Evolutionary conservation across 495 filamentous ascomycete genomes (phyloP).

Genomic region (Xylaria castorea): DNA sequence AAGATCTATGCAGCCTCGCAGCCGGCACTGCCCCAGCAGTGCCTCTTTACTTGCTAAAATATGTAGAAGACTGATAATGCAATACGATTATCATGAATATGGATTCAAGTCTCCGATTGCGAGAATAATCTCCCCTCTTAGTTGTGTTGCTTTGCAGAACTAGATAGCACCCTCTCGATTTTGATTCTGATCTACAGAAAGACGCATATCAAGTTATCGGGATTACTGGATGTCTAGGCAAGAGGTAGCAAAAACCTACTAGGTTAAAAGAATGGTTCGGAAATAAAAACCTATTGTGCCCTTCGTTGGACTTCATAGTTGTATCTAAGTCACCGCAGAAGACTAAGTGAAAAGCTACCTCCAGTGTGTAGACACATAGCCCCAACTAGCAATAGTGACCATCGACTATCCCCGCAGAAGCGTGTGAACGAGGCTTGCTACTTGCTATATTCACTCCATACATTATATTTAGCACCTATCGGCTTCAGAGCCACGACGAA

Average conservation of each 20-base stretch:
- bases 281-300: no score
- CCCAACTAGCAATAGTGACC: background rate
- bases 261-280: no score
- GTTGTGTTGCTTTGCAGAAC: background rate
- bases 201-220: background rate
- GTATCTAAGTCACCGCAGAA: background rate
- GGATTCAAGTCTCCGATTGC: no score
- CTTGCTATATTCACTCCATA: background rate
- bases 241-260: background rate
- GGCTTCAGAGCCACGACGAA: background rate
- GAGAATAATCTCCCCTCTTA: no score
- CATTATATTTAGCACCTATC: background rate
- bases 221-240: background rate
- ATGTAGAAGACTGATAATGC: background rate
- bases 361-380: background rate
- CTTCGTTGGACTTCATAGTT: background rate
- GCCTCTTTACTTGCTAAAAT: background rate
- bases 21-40: no score
- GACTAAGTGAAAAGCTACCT: background rate
- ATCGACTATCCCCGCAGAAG: background rate
- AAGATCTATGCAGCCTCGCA: no score
- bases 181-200: background rate
- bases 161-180: background rate
- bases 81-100: background rate
- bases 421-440: background rate